phyloP scores from a whole-genome alignment of 164 flowering plant species.

The Brasenia schreberi region DNA sequence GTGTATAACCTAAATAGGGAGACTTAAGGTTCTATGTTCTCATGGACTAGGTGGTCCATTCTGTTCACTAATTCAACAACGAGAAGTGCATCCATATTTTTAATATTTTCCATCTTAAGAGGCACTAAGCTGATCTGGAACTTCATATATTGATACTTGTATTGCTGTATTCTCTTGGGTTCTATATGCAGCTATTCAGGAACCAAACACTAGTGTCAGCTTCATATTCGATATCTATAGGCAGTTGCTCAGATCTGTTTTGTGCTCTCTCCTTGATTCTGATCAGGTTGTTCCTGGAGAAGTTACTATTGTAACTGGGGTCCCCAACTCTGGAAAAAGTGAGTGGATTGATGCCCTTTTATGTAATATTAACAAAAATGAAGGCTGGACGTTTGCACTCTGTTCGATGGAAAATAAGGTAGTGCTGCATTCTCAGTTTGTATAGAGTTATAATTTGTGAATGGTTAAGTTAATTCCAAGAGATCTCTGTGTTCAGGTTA shows the following conservation, averaged over 20 bases:
- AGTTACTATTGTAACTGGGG: slow-evolving; percentile 83
- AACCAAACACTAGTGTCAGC: too few species aligned
- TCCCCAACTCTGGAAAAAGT: slow-evolving; percentile 99
- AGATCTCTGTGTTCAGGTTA: slow-evolving; percentile 37
- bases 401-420: slow-evolving; percentile 99
- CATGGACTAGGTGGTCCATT: too few species aligned
- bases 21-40: too few species aligned
- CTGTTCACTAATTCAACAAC: too few species aligned
- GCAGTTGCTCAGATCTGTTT: neutral
- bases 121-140: too few species aligned
- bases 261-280: neutral
- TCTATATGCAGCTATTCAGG: too few species aligned
- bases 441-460: neutral
- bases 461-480: neutral
- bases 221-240: neutral
- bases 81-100: too few species aligned
- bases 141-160: too few species aligned
- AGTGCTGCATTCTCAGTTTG: neutral
- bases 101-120: too few species aligned
- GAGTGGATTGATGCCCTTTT: slow-evolving; percentile 99
- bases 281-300: slow-evolving; percentile 92
- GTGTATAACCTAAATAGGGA: too few species aligned
- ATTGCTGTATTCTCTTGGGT: too few species aligned
- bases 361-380: slow-evolving; percentile 61
- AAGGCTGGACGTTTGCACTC: slow-evolving; percentile 85